Evolutionary conservation across 306 rosid species (phyloP).

Genomic region (Calophaca sinica): DNA sequence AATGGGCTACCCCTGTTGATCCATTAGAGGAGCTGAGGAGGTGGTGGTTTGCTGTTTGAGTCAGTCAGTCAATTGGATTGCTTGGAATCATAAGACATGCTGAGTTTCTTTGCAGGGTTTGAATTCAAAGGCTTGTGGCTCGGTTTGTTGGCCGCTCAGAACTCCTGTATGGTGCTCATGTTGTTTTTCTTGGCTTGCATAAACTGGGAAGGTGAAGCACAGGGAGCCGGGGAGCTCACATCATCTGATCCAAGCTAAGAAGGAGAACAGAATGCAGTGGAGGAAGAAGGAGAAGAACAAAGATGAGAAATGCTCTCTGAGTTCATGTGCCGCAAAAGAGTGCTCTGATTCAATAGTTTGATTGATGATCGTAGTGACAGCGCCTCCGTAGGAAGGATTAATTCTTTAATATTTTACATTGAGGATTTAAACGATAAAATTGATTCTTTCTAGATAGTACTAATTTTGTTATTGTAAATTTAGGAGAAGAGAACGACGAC

Average conservation of each 20-base stretch:
- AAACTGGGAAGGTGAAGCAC: constrained; percentile 71
- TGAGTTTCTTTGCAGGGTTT: constrained; percentile 66
- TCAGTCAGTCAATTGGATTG: too few relatives aligned
- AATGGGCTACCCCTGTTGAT: too few relatives aligned
- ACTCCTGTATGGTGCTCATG: constrained; percentile 74
- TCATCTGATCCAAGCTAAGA: constrained; percentile 42
- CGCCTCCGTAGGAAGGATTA: neutral
- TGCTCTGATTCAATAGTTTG: constrained; percentile 46
- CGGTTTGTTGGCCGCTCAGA: constrained; percentile 81
- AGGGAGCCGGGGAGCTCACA: constrained; percentile 68
- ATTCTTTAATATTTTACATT: too few relatives aligned
- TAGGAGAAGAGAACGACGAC: too few relatives aligned
- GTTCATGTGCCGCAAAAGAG: neutral
- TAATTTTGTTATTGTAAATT: too few relatives aligned
- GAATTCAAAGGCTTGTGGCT: constrained; percentile 85
- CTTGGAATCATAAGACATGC: constrained; percentile 3
- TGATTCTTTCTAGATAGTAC: too few relatives aligned
- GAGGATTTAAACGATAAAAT: too few relatives aligned
- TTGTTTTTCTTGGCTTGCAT: constrained; percentile 63
- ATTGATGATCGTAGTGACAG: neutral
- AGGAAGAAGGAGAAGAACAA: neutral
- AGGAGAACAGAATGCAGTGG: neutral
- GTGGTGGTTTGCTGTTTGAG: too few relatives aligned
- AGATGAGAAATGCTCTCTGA: neutral
- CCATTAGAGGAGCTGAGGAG: too few relatives aligned